phyloP scores from a whole-genome alignment of 495 filamentous ascomycete genomes.

The Penicillium roqueforti region DNA sequence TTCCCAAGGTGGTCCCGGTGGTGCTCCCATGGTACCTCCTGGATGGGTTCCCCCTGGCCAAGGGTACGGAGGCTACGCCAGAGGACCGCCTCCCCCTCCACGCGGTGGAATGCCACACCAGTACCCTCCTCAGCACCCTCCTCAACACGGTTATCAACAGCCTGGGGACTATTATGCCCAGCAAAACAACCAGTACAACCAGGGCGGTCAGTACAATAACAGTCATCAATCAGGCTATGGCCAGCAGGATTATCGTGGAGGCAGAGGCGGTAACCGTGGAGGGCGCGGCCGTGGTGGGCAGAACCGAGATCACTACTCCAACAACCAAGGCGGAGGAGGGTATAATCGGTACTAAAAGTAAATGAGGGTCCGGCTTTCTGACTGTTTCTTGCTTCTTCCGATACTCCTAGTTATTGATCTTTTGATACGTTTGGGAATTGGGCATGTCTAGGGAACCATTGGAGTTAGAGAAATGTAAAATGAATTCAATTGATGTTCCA shows the following conservation, averaged over 20 bases:
- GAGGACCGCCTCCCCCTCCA: constrained; percentile 41
- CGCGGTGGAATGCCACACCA: constrained; percentile 34
- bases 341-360: constrained; percentile 38
- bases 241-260: constrained; percentile 24
- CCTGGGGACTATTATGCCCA: constrained; percentile 27
- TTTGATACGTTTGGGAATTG: constrained; percentile 6
- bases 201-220: constrained; percentile 23
- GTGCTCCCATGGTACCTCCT: constrained; percentile 29
- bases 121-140: constrained; percentile 26
- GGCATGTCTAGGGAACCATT: neutral
- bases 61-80: constrained; percentile 32
- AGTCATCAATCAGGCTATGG: constrained; percentile 23
- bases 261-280: constrained; percentile 26
- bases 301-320: constrained; percentile 26
- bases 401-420: constrained; percentile 6
- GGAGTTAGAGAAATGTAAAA: constrained; percentile 4
- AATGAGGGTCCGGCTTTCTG: neutral
- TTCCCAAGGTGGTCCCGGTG: constrained; percentile 22
- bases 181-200: constrained; percentile 23
- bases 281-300: constrained; percentile 26
- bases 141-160: constrained; percentile 27
- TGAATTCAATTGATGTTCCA: neutral
- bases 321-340: constrained; percentile 29
- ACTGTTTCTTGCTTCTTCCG: constrained; percentile 10
- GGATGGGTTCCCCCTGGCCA: constrained; percentile 39